phyloP scores from a whole-genome alignment of 2,329 filamentous ascomycete species.

The Amesomyces nigricolor region DNA sequence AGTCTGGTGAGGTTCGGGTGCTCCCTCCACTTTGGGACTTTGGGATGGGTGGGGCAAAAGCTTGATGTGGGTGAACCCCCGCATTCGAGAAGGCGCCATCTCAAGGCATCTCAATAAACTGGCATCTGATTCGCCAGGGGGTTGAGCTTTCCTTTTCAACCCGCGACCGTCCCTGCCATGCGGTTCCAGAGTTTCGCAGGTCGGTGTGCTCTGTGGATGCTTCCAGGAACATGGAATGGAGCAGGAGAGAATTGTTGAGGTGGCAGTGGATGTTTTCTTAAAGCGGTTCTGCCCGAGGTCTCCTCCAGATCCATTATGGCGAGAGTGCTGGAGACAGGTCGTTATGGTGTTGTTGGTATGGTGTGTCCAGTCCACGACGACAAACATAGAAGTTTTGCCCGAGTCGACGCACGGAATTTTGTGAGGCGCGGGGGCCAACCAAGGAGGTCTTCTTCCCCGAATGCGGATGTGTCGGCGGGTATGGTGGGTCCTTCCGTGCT shows the following conservation, averaged over 20 bases:
- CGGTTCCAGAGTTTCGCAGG: neutral
- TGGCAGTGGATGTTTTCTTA: too few relatives aligned
- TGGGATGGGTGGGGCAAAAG: neutral
- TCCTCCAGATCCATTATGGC: too few relatives aligned
- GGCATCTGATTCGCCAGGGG: constrained; percentile 5
- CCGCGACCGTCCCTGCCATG: neutral
- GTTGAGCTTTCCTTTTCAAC: neutral
- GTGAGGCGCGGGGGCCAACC: neutral
- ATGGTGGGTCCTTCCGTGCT: neutral
- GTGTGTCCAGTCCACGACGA: neutral
- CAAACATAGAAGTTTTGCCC: neutral
- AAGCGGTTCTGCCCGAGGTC: too few relatives aligned
- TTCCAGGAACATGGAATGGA: neutral
- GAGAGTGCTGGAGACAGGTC: too few relatives aligned
- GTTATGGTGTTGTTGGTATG: too few relatives aligned
- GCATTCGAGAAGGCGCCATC: constrained; percentile 8
- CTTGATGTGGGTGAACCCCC: constrained; percentile 4
- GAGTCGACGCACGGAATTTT: constrained; percentile 5
- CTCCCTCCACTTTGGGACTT: neutral
- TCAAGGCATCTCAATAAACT: constrained; percentile 18
- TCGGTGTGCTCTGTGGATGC: neutral
- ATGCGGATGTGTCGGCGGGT: neutral
- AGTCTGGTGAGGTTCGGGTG: neutral
- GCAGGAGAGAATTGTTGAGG: neutral
- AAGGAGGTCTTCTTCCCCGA: neutral